Conservation (phyloP, 352 stramenopile species). For the Phytophthora fragariaefolia region DNA sequence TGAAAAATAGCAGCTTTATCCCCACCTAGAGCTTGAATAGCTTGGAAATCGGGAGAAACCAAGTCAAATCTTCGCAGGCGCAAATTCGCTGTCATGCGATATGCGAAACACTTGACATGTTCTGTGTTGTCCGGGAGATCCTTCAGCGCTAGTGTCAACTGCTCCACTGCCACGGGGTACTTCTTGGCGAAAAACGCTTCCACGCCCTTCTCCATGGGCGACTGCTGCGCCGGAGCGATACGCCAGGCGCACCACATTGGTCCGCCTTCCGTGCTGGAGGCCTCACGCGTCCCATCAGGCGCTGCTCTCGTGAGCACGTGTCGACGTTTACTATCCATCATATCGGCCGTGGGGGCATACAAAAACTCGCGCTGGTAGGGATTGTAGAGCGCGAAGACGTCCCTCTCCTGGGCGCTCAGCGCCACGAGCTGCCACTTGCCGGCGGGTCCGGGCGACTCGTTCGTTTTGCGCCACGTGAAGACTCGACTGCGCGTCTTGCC, state of each 20-base stretch:
- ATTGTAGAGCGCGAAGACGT: conserved; percentile 82
- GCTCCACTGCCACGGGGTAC: conserved; percentile 61
- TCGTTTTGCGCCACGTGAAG: conserved; percentile 63
- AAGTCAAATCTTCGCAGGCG: conserved; percentile 60
- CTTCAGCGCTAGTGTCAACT: conserved; percentile 51
- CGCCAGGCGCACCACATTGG: conserved; percentile 58
- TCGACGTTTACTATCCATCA: conserved; percentile 61
- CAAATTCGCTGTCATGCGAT: conserved; percentile 77
- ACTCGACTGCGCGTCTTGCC: conserved; percentile 64
- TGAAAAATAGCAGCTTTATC: conserved; percentile 84
- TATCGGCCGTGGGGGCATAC: conserved; percentile 56
- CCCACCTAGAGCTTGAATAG: conserved; percentile 61
- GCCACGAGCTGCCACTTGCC: conserved; percentile 73
- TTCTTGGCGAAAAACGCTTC: conserved; percentile 75
- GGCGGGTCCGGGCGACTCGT: conserved; percentile 49
- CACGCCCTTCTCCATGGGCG: conserved; percentile 64
- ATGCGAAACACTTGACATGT: conserved; percentile 79
- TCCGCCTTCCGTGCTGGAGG: conserved; percentile 49
- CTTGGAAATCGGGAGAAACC: conserved; percentile 57
- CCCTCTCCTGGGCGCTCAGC: conserved; percentile 46
- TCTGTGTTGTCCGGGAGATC: conserved; percentile 65
- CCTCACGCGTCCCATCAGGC: conserved; percentile 42
- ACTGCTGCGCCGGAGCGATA: conserved; percentile 46
- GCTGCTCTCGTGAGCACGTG: conserved; percentile 63
- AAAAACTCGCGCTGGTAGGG: conserved; percentile 78